Evolutionary conservation across 176 grass and related monocot species (phyloP).

Genomic region (Typha latifolia): DNA sequence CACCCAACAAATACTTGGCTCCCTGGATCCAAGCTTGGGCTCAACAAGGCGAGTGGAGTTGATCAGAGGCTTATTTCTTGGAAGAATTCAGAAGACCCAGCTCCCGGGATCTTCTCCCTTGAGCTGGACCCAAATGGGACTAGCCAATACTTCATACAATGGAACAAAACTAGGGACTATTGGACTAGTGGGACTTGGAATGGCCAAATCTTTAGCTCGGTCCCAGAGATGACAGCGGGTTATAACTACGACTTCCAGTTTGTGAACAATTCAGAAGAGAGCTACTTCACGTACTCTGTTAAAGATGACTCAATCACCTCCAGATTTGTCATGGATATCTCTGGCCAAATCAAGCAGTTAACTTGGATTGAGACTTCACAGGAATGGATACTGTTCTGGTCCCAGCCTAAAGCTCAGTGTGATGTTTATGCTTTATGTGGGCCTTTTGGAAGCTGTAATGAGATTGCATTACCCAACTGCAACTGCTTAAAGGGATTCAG

Average conservation of each 20-base stretch:
- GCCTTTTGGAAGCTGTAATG: constrained; percentile 41
- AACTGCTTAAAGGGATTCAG: constrained; percentile 46
- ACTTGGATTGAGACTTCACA: constrained; percentile 29
- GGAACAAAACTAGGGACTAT: constrained; percentile 37
- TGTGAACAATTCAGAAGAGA: constrained; percentile 22
- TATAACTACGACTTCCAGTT: constrained; percentile 33
- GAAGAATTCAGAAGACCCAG: constrained; percentile 39
- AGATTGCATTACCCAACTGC: constrained; percentile 22
- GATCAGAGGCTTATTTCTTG: constrained; percentile 51
- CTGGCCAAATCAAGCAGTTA: constrained; percentile 33
- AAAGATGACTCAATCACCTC: constrained; percentile 13
- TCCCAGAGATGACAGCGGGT: neutral
- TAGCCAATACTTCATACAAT: constrained; percentile 56
- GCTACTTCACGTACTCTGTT: constrained; percentile 29
- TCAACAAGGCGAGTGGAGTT: constrained; percentile 51
- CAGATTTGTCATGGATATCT: constrained; percentile 24
- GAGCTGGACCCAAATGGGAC: constrained; percentile 62
- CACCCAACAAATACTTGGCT: constrained; percentile 72
- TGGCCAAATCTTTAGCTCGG: neutral
- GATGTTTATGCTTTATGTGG: constrained; percentile 38
- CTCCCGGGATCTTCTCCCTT: constrained; percentile 56
- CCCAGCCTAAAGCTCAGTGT: constrained; percentile 35
- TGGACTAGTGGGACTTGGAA: constrained; percentile 11
- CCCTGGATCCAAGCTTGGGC: constrained; percentile 44
- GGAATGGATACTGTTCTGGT: constrained; percentile 21